phyloP scores from a whole-genome alignment of 495 filamentous ascomycete species.

The Aspergillus sparsus region DNA sequence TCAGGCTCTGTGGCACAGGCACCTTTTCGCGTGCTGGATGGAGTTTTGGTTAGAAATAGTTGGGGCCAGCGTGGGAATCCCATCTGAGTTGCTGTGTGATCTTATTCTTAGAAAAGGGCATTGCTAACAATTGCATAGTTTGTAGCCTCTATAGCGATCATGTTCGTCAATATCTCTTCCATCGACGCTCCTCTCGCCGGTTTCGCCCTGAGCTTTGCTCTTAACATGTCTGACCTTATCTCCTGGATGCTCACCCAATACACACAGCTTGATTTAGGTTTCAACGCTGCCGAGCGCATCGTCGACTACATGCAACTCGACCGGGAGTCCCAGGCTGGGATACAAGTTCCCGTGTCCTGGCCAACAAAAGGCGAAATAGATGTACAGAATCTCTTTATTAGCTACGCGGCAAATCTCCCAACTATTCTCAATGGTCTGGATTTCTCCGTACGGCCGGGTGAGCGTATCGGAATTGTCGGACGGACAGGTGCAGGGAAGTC shows the following conservation, averaged over 20 bases:
- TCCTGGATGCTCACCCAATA: slow-evolving; percentile 35
- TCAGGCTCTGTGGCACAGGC: slow-evolving; percentile 64
- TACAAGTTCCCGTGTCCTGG: slow-evolving; percentile 64
- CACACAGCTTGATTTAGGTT: slow-evolving; percentile 58
- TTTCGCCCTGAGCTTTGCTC: slow-evolving; percentile 60
- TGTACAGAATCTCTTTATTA: slow-evolving; percentile 62
- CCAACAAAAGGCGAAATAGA: slow-evolving; percentile 68
- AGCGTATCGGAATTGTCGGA: slow-evolving; percentile 73
- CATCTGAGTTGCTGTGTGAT: neutral
- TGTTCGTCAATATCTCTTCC: slow-evolving; percentile 45
- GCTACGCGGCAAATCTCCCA: slow-evolving; percentile 67
- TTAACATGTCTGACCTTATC: slow-evolving; percentile 43
- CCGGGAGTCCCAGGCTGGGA: slow-evolving; percentile 54
- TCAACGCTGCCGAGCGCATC: slow-evolving; percentile 76
- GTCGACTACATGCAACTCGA: slow-evolving; percentile 68
- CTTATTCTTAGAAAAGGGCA: slow-evolving; percentile 42
- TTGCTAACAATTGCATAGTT: slow-evolving; percentile 46
- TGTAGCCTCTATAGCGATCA: slow-evolving; percentile 58
- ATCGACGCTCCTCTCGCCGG: slow-evolving; percentile 72
- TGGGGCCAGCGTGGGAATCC: slow-evolving; percentile 10
- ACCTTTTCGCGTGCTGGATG: slow-evolving; percentile 74
- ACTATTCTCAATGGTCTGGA: slow-evolving; percentile 66
- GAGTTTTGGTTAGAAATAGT: slow-evolving; percentile 38
- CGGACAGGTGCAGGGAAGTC: slow-evolving; percentile 55
- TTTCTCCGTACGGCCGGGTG: slow-evolving; percentile 60